Percentiles rank a stretch among this genome's conserved stretches.
phyloP scores from a whole-genome alignment of 1,284 basidiomycete species.

The Heterobasidion irregulare region DNA sequence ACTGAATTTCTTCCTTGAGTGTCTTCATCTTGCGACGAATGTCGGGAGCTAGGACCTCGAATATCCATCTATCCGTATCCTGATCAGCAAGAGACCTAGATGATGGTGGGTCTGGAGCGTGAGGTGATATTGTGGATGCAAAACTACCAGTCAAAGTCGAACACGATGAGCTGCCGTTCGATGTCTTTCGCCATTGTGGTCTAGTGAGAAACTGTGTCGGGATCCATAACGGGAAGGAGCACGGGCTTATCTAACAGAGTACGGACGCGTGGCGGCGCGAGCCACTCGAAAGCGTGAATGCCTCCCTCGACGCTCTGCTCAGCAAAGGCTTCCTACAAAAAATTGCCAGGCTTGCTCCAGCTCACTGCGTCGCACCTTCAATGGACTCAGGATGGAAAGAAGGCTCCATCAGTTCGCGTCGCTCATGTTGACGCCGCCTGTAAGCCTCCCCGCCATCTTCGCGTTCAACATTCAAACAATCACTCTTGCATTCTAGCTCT shows the following conservation, averaged over 20 bases:
- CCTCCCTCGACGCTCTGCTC: constrained; percentile 49
- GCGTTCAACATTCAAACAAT: neutral
- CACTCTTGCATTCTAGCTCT: constrained; percentile 39
- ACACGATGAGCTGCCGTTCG: constrained; percentile 79
- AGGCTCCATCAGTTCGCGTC: constrained; percentile 51
- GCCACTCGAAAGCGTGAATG: constrained; percentile 23
- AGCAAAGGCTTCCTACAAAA: constrained; percentile 77
- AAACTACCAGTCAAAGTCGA: constrained; percentile 93
- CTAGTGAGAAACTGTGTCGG: neutral
- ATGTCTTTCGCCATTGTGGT: constrained; percentile 28
- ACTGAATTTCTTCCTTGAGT: constrained; percentile 65
- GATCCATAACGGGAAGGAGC: neutral
- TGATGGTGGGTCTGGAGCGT: neutral
- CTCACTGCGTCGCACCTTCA: constrained; percentile 59
- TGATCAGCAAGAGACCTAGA: constrained; percentile 85
- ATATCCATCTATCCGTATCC: constrained; percentile 94
- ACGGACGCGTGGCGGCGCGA: neutral
- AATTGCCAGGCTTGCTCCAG: constrained; percentile 60
- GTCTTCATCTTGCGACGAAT: constrained; percentile 80
- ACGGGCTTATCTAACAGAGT: constrained; percentile 4
- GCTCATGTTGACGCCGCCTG: constrained; percentile 51
- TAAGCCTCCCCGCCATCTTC: constrained; percentile 29
- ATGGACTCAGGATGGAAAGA: constrained; percentile 68
- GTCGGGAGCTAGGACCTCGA: constrained; percentile 85
- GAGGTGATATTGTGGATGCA: constrained; percentile 4